A percentile compares a stretch with the other conserved stretches of the same genome.
These are phyloP conservation scores for Saitoella complicata DNA, from an alignment of 805 yeast genomes.

Conservation along the genomic window DNA sequence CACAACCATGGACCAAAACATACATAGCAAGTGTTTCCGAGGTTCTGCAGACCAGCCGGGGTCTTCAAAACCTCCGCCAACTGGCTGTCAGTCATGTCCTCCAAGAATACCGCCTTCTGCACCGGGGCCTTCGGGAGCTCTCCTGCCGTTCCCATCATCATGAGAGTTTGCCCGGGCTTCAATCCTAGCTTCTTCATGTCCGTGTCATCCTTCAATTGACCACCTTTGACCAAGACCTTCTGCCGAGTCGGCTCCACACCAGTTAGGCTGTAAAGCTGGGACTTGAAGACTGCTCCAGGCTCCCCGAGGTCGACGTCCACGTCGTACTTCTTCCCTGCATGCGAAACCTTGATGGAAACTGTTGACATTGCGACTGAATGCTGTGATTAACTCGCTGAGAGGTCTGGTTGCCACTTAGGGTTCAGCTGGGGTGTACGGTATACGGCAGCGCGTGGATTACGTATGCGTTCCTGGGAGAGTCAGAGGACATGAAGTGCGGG, in stretches of 20 bases:
- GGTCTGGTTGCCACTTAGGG: too few relatives aligned
- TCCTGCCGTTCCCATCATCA: constrained; percentile 89
- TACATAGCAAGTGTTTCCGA: constrained; percentile 60
- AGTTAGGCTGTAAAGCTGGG: constrained; percentile 54
- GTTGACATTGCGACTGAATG: background rate
- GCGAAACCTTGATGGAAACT: constrained; percentile 28
- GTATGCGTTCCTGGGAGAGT: too few relatives aligned
- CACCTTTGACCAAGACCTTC: constrained; percentile 77
- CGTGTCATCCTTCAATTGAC: constrained; percentile 65
- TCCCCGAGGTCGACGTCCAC: constrained; percentile 36
- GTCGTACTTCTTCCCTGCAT: constrained; percentile 52
- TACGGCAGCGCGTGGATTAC: too few relatives aligned
- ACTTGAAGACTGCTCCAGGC: constrained; percentile 48
- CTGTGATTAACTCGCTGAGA: background rate
- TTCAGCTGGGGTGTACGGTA: too few relatives aligned
- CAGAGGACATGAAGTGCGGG: too few relatives aligned
- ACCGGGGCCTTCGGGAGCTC: constrained; percentile 37
- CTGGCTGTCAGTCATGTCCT: constrained; percentile 42
- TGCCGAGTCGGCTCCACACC: constrained; percentile 80
- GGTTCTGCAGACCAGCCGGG: constrained; percentile 52
- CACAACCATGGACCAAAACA: too few relatives aligned
- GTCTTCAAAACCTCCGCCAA: constrained; percentile 20
- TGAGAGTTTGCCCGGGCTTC: constrained; percentile 49
- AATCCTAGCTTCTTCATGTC: constrained; percentile 35
- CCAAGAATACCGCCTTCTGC: constrained; percentile 42